Percentiles rank a stretch among this genome's conserved stretches.
Evolutionary conservation across 108 stramenopile genomes (phyloP).

Genomic region (Cylindrotheca fusiformis): DNA sequence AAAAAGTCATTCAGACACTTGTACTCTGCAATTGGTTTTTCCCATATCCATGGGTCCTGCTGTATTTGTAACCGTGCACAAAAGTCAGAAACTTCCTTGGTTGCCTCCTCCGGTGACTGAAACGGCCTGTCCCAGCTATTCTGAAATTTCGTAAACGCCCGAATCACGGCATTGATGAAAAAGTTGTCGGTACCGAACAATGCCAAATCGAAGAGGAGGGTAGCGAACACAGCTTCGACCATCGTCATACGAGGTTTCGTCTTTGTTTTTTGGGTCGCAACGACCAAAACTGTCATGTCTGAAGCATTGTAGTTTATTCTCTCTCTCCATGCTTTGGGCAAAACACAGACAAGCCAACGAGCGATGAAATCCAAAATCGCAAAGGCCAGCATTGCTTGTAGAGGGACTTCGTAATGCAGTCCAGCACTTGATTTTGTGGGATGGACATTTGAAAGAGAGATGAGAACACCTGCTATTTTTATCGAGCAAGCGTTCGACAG

Average conservation of each 20-base stretch:
- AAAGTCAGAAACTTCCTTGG: background rate
- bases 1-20: background rate
- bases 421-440: too few species aligned
- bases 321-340: background rate
- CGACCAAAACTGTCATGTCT: background rate
- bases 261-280: background rate
- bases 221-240: background rate
- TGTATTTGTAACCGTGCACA: background rate
- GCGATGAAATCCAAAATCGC: background rate
- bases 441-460: too few species aligned
- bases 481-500: too few species aligned
- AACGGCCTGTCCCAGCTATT: background rate
- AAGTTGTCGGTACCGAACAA: background rate
- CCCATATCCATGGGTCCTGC: background rate
- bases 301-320: background rate
- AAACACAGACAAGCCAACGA: background rate
- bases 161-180: background rate
- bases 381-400: slow-evolving; percentile 2
- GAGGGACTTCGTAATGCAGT: too few species aligned
- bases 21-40: background rate
- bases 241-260: background rate
- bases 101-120: background rate
- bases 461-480: too few species aligned
- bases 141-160: background rate
- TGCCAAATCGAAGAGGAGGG: background rate